A percentile compares a stretch with the other conserved stretches of the same genome.
Conservation (phyloP, 306 rosid genomes). For the Rosa chinensis region DNA sequence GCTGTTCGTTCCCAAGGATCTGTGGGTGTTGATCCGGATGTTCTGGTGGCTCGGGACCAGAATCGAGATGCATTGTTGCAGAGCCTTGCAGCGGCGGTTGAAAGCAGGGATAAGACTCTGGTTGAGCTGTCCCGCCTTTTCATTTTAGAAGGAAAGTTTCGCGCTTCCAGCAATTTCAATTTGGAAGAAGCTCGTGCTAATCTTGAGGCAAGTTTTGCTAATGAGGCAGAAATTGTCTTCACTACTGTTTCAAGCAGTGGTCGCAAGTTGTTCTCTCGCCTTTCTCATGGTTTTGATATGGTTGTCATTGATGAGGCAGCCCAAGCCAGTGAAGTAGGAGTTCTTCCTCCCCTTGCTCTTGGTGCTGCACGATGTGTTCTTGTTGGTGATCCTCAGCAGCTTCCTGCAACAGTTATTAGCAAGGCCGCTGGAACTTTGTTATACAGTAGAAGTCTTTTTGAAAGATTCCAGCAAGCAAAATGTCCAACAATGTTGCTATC, state of each 20-base stretch:
- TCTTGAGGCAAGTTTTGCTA: slow-evolving; percentile 99
- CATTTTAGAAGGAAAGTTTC: slow-evolving; percentile 81
- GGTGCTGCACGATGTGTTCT: slow-evolving; percentile 99
- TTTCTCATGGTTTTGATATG: slow-evolving; percentile 98
- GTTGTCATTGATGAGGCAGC: slow-evolving; percentile 99
- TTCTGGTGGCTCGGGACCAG: slow-evolving; percentile 88
- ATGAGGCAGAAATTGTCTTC: slow-evolving; percentile 95
- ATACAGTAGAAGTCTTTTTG: slow-evolving; percentile 95
- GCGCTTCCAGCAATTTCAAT: slow-evolving; percentile 77
- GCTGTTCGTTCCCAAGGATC: slow-evolving; percentile 93
- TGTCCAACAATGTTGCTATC: slow-evolving; percentile 97
- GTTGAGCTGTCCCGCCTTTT: slow-evolving; percentile 95
- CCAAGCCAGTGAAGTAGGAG: slow-evolving; percentile 94
- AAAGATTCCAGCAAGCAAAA: slow-evolving; percentile 93
- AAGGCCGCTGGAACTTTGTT: slow-evolving; percentile 98
- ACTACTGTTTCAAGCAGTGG: slow-evolving; percentile 99
- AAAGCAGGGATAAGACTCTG: slow-evolving; percentile 82
- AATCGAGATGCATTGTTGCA: slow-evolving; percentile 81
- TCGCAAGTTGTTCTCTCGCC: slow-evolving; percentile 94
- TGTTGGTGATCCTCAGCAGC: slow-evolving; percentile 99
- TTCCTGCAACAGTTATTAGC: slow-evolving; percentile 98
- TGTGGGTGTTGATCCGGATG: slow-evolving; percentile 95
- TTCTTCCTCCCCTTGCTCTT: slow-evolving; percentile 96
- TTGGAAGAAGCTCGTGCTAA: slow-evolving; percentile 95
- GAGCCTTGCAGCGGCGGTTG: slow-evolving; percentile 89